These are phyloP conservation scores for Aphanomyces stellatus DNA, from an alignment of 352 stramenopile species.

Conservation along the genomic window DNA sequence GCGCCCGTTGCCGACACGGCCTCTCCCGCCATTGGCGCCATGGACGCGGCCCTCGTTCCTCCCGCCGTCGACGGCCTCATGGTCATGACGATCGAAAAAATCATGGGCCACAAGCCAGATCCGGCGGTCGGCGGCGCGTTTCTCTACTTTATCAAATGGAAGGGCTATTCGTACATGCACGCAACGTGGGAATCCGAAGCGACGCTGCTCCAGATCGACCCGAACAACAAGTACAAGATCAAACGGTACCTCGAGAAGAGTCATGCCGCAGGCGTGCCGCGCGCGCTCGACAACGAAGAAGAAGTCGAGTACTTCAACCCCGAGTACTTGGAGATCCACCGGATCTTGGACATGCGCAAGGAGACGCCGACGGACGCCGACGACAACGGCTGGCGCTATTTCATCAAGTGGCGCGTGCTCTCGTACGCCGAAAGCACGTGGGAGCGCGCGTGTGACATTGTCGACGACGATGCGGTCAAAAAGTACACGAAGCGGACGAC, in stretches of 20 bases:
- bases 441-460: slow-evolving; percentile 80
- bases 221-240: slow-evolving; percentile 81
- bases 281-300: slow-evolving; percentile 21
- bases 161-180: slow-evolving; percentile 84
- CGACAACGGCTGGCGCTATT: slow-evolving; percentile 83
- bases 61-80: slow-evolving; percentile 15
- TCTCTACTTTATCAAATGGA: slow-evolving; percentile 89
- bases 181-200: slow-evolving; percentile 75
- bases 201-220: slow-evolving; percentile 65
- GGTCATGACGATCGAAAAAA: slow-evolving; percentile 84
- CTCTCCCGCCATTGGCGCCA: not conserved
- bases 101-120: slow-evolving; percentile 65
- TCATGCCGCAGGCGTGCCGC: slow-evolving; percentile 21
- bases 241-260: slow-evolving; percentile 85
- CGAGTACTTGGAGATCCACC: slow-evolving; percentile 85
- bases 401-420: slow-evolving; percentile 83
- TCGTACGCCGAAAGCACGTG: slow-evolving; percentile 82
- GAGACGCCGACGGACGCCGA: slow-evolving; percentile 27
- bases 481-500: slow-evolving; percentile 52
- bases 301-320: slow-evolving; percentile 87
- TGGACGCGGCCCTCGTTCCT: not conserved
- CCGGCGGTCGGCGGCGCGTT: slow-evolving; percentile 29
- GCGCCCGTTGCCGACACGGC: not conserved
- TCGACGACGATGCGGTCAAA: slow-evolving; percentile 72
- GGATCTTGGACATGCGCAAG: slow-evolving; percentile 68